These are phyloP conservation scores for Annulohypoxylon maeteangense DNA, from an alignment of 495 filamentous ascomycete genomes.

Conservation along the genomic window DNA sequence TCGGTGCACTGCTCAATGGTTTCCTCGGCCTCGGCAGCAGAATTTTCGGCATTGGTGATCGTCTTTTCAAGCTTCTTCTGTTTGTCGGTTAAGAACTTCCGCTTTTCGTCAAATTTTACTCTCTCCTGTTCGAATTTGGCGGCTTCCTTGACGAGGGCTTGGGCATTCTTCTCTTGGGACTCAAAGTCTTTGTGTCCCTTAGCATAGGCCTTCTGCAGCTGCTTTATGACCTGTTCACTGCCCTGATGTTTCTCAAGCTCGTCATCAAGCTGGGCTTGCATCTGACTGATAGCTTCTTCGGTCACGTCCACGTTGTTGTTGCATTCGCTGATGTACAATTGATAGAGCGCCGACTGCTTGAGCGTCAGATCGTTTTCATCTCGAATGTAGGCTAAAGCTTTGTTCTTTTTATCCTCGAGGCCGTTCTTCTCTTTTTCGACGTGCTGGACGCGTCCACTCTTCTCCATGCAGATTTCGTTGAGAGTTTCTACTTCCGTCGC, in stretches of 20 bases:
- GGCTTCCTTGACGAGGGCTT: conserved; percentile 86
- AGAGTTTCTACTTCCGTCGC: conserved; percentile 87
- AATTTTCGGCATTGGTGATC: conserved; percentile 69
- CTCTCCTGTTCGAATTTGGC: conserved; percentile 93
- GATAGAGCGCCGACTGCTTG: conserved; percentile 91
- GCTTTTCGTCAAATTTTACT: conserved; percentile 97
- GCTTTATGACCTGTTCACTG: conserved; percentile 89
- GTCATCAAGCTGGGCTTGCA: conserved; percentile 86
- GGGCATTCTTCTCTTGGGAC: conserved; percentile 80
- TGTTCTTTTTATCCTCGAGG: conserved; percentile 95
- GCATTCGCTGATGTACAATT: conserved; percentile 88
- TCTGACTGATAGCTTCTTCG: conserved; percentile 87
- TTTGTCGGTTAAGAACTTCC: conserved; percentile 89
- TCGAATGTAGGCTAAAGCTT: conserved; percentile 85
- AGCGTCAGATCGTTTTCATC: conserved; percentile 92
- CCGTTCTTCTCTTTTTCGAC: conserved; percentile 96
- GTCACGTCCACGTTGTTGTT: conserved; percentile 89
- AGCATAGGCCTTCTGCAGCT: conserved; percentile 86
- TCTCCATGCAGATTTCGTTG: conserved; percentile 94
- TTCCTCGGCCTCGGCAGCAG: conserved; percentile 77
- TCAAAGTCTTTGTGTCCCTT: conserved; percentile 83
- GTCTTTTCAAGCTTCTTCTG: conserved; percentile 95
- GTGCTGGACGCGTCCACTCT: conserved; percentile 92
- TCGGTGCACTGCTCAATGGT: conserved; percentile 78
- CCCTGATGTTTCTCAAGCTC: conserved; percentile 94